A percentile compares a stretch with the other conserved stretches of the same genome.
phyloP scores from a whole-genome alignment of 192 early-diverging fungal species.

The Umbelopsis isabellina region DNA sequence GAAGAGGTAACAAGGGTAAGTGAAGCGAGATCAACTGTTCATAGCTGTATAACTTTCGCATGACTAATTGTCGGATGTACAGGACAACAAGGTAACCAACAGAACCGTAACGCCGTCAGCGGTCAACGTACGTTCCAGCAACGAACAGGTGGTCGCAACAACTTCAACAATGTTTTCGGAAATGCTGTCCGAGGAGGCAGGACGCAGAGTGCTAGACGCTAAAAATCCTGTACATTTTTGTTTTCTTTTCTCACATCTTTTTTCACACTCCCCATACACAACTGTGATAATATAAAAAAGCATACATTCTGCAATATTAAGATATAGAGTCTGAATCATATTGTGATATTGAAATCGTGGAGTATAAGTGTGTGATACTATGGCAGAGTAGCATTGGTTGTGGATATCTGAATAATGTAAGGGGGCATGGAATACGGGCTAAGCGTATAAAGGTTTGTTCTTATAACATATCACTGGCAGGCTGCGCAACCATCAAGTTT shows the following conservation, averaged over 20 bases:
- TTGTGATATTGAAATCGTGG: too few species aligned
- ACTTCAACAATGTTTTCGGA: constrained; percentile 23
- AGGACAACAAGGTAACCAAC: constrained; percentile 13
- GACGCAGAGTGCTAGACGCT: constrained; percentile 23
- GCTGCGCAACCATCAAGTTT: constrained; percentile 37
- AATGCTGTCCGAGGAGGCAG: constrained; percentile 23
- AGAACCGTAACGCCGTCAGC: constrained; percentile 15
- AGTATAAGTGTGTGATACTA: too few species aligned
- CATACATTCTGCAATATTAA: constrained; percentile 11
- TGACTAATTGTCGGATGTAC: background rate
- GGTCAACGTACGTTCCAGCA: constrained; percentile 19
- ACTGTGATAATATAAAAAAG: constrained; percentile 22
- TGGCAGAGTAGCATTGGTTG: background rate
- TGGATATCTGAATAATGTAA: background rate
- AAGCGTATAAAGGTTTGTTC: too few species aligned
- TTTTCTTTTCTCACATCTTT: background rate
- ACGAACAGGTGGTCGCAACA: constrained; percentile 22
- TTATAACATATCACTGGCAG: constrained; percentile 5
- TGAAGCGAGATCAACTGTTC: too few species aligned
- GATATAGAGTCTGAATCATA: too few species aligned
- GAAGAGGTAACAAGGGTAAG: constrained; percentile 19
- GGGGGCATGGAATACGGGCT: too few species aligned
- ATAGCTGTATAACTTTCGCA: too few species aligned
- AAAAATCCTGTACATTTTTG: constrained; percentile 18
- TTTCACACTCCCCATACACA: constrained; percentile 14